Conservation (phyloP, 2,329 filamentous ascomycete species). For the Phialophora macrospora region DNA sequence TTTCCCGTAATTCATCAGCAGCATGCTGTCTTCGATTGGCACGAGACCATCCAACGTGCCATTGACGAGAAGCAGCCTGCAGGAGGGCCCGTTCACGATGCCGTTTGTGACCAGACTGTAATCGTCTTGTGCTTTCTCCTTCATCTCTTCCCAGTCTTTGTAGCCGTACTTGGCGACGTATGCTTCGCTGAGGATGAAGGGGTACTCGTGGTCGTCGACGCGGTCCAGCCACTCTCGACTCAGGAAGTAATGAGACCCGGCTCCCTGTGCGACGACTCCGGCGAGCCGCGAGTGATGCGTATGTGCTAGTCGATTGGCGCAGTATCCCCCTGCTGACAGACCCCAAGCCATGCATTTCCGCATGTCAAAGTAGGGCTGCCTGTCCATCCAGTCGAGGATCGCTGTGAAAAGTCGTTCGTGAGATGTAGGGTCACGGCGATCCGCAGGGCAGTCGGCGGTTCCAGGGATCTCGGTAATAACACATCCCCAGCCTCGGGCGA, state of each 20-base stretch:
- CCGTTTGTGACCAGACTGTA: constrained; percentile 67
- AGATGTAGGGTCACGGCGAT: constrained; percentile 62
- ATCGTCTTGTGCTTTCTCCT: constrained; percentile 60
- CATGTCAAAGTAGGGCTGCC: constrained; percentile 61
- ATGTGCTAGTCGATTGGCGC: constrained; percentile 69
- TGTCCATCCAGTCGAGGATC: constrained; percentile 64
- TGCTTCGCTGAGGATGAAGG: constrained; percentile 60
- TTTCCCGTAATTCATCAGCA: constrained; percentile 67
- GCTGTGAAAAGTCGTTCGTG: constrained; percentile 67
- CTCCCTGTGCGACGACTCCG: constrained; percentile 67
- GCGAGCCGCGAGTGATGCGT: constrained; percentile 63
- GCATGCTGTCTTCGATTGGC: constrained; percentile 70
- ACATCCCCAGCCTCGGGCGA: constrained; percentile 65
- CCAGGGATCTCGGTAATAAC: constrained; percentile 69
- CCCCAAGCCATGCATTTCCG: constrained; percentile 66
- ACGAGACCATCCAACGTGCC: constrained; percentile 68
- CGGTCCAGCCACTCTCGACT: constrained; percentile 63
- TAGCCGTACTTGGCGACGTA: constrained; percentile 69
- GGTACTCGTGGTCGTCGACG: constrained; percentile 70
- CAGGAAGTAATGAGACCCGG: constrained; percentile 67
- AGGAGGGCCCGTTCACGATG: constrained; percentile 61
- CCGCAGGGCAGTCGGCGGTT: constrained; percentile 70
- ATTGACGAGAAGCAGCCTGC: constrained; percentile 65
- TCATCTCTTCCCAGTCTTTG: constrained; percentile 60
- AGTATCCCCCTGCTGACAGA: constrained; percentile 69